Evolutionary conservation across 2,329 filamentous ascomycete genomes (phyloP).

Genomic region (Arthrinium puccinioides): DNA sequence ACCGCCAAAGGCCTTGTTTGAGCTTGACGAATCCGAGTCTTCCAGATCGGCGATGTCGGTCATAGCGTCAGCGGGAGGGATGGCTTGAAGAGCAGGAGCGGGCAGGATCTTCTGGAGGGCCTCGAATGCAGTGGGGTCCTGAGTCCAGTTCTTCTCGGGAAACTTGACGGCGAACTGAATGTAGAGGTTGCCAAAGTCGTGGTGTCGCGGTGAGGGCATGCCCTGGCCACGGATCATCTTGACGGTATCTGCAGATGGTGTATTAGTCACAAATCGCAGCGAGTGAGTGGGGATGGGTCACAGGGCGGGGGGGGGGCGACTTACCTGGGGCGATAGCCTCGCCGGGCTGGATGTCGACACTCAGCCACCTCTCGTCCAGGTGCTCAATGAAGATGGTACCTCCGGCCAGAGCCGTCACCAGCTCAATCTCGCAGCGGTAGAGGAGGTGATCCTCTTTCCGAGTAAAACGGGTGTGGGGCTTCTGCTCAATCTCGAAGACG

Average conservation of each 20-base stretch:
- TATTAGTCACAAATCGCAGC: conserved; percentile 12
- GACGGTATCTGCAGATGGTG: conserved; percentile 58
- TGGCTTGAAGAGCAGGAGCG: conserved; percentile 51
- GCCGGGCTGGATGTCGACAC: conserved; percentile 84
- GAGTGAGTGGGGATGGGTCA: too few species aligned
- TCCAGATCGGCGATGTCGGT: conserved; percentile 84
- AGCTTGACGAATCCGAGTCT: conserved; percentile 67
- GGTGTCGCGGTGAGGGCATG: conserved; percentile 93
- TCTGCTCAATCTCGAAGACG: conserved; percentile 98
- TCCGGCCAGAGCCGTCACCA: conserved; percentile 88
- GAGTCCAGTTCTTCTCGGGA: conserved; percentile 68
- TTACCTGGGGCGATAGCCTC: conserved; percentile 90
- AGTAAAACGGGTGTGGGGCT: conserved; percentile 93
- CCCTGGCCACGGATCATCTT: conserved; percentile 95
- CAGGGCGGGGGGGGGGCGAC: conserved; percentile 28
- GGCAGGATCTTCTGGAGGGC: conserved; percentile 82
- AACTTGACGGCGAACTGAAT: conserved; percentile 98
- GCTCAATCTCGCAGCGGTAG: conserved; percentile 91
- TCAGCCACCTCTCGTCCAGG: conserved; percentile 94
- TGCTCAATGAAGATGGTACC: conserved; percentile 91
- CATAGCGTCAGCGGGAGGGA: conserved; percentile 79
- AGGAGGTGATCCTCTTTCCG: conserved; percentile 94
- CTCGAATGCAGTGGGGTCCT: conserved; percentile 63
- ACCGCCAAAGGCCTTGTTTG: conserved; percentile 62
- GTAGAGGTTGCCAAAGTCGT: conserved; percentile 93